Conservation (phyloP, 1,284 basidiomycete genomes). For the Trichosporon sp. region DNA sequence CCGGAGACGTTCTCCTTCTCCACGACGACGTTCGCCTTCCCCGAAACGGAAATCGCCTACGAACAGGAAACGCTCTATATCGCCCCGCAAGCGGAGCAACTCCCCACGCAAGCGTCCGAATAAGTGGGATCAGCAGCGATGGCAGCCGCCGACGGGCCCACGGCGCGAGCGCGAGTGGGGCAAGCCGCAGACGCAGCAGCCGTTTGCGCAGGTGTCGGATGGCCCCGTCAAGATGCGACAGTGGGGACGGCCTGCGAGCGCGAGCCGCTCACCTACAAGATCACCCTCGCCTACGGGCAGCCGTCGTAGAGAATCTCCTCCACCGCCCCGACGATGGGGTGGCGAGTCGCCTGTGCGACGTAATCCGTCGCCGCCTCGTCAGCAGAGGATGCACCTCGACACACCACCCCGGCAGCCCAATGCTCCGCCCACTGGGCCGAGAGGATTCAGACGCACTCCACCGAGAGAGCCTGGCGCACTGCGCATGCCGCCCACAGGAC, state of each 20-base stretch:
- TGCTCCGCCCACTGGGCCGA: conserved; percentile 5
- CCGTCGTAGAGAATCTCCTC: background rate
- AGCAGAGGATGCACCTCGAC: background rate
- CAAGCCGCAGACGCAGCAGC: background rate
- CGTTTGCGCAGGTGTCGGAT: background rate
- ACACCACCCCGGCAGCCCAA: background rate
- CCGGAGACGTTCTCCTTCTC: background rate
- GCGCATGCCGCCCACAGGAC: background rate
- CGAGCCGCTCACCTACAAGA: background rate
- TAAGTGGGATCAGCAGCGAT: conserved; percentile 1
- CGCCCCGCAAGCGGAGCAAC: background rate
- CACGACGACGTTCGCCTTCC: background rate
- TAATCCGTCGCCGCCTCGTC: background rate
- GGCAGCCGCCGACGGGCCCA: background rate
- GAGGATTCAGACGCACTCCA: background rate
- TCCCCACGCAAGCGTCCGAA: background rate
- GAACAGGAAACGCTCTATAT: background rate
- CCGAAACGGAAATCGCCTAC: background rate
- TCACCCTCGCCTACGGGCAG: background rate
- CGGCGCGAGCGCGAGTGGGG: background rate
- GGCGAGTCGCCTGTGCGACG: background rate
- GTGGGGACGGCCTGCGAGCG: conserved; percentile 11
- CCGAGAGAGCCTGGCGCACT: conserved; percentile 3
- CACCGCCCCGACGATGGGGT: background rate
- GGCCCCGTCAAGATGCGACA: conserved; percentile 17